Conservation (phyloP, 331 rosid genomes). For the Rosa hybrid region DNA sequence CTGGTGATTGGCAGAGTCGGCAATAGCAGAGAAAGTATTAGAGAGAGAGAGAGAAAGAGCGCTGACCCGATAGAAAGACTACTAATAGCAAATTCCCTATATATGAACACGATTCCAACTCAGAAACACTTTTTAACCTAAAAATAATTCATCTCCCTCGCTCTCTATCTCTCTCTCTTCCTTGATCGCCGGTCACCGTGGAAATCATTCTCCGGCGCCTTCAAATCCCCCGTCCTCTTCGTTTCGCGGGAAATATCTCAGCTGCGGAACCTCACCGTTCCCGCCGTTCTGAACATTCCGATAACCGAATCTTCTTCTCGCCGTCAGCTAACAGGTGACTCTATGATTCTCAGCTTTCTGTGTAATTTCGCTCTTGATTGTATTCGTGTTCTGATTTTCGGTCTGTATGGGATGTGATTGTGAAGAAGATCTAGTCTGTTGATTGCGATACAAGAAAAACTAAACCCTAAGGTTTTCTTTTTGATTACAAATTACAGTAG, state of each 20-base stretch:
- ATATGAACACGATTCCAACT: background rate
- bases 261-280: background rate
- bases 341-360: background rate
- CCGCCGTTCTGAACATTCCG: slow-evolving; percentile 21
- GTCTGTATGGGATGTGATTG: background rate
- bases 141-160: background rate
- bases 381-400: background rate
- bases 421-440: slow-evolving; percentile 9
- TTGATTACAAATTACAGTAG: background rate
- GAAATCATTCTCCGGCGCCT: slow-evolving; percentile 8
- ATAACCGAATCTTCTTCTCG: slow-evolving; percentile 26
- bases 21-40: background rate
- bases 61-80: slow-evolving; percentile 7
- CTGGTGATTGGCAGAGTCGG: background rate
- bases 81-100: background rate
- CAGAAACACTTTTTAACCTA: slow-evolving; percentile 4
- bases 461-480: slow-evolving; percentile 14
- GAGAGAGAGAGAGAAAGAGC: background rate
- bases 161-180: background rate
- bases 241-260: slow-evolving; percentile 10
- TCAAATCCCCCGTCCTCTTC: background rate
- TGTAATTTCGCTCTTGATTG: background rate
- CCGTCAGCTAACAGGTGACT: slow-evolving; percentile 30
- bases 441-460: slow-evolving; percentile 4
- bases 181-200: slow-evolving; percentile 23